Base-by-base conservation (phyloP, 1,284 basidiomycete species). In the Sanghuangporus weigelae region DNA sequence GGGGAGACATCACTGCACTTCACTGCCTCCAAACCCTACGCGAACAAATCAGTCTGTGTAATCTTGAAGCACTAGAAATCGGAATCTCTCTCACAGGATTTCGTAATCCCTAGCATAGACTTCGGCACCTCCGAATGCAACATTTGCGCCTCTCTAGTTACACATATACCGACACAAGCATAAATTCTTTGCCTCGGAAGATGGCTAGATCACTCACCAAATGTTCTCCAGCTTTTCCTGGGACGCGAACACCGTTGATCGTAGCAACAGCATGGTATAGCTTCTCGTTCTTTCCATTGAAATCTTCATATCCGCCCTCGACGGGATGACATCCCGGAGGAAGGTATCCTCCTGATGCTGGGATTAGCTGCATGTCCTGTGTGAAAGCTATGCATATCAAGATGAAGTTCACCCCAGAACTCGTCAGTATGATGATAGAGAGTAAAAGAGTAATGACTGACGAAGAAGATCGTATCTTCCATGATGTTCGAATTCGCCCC, bases 181-280 rank as follows among this genome's bases (percentile, higher is more conserved):
- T 19, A 6, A n/a, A n/a, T n/a, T 69, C 44, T 8, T 23, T n/a
- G 21, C 44, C n/a, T 8, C 39, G 26, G 55, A 54, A 40, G 72
- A 73, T 46, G 66, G 68, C 14, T 69, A 53, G 63, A 66, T 56
- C 38, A 75, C 82, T 23, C 67, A 89, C 89, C 46, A 92, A 75
- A 73, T 92, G 90, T 63, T 81, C 76, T 1, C 84, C 86, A 0
- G 84, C 81, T 76, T 92, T 92, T 7, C 90, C 90, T 3, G 89
- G 90, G 38, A 92, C 83, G 46, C 70, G 76, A 7, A 85, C 70
- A 0, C 80, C 81, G 53, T 80, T 72, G 35, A 90, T 73, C 2
- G 67, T 65, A 3, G 74, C 84, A 23, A 81, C 68, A 2, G 79
- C 85, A 70, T 87, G 85, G 67, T 85, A 87, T 38, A 87, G 71